These are phyloP conservation scores for Sporothrix schenckii DNA, from an alignment of 2,329 filamentous ascomycete species.

Conservation along the genomic window DNA sequence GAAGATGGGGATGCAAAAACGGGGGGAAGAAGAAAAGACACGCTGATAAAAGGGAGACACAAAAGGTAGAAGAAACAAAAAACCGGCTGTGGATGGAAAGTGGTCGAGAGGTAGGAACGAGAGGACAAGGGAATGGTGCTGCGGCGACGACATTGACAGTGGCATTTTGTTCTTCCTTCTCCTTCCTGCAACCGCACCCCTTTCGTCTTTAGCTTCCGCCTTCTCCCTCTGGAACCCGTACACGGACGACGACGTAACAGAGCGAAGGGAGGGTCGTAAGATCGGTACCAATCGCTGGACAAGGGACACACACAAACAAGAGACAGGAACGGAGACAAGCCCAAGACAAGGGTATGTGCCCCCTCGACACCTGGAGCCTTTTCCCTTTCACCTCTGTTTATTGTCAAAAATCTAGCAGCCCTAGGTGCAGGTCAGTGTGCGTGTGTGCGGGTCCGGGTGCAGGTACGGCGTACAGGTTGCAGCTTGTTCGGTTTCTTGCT, in stretches of 20 bases:
- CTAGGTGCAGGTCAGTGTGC: neutral
- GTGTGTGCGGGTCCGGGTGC: slow-evolving; percentile 3
- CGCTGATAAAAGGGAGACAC: neutral
- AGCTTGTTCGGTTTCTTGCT: neutral
- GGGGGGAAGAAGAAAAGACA: neutral
- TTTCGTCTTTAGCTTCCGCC: neutral
- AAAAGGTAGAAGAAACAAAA: neutral
- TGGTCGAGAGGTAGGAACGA: neutral
- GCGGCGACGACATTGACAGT: slow-evolving; percentile 17
- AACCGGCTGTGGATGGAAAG: neutral
- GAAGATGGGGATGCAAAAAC: neutral
- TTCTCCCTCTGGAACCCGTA: slow-evolving; percentile 7
- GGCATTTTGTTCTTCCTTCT: slow-evolving; percentile 9
- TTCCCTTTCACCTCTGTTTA: slow-evolving; percentile 4
- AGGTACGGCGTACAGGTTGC: slow-evolving; percentile 13
- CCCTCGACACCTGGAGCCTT: slow-evolving; percentile 4
- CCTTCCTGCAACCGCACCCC: slow-evolving; percentile 4
- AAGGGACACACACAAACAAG: neutral
- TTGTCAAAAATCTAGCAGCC: neutral
- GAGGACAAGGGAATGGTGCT: neutral
- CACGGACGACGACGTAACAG: slow-evolving; percentile 3
- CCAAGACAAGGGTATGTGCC: slow-evolving; percentile 14
- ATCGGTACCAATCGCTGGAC: slow-evolving; percentile 2
- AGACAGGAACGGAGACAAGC: slow-evolving; percentile 1
- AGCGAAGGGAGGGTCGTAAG: slow-evolving; percentile 5